Conservation (phyloP, 2,329 filamentous ascomycete species). For the Fusarium pseudoanthophilum region DNA sequence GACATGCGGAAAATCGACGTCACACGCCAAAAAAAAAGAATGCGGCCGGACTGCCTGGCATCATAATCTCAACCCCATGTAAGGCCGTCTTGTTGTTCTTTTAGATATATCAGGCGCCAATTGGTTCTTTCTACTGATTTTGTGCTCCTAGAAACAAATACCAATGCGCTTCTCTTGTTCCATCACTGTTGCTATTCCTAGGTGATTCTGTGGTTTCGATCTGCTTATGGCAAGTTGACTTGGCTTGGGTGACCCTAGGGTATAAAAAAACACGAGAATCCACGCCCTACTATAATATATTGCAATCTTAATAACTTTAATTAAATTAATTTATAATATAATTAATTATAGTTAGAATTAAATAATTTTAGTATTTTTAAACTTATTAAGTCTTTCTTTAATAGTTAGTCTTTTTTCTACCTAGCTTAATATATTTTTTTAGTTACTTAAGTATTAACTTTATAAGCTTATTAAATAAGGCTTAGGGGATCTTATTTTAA, state of each 20-base stretch:
- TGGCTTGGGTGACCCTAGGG: neutral
- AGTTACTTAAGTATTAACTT: too few species aligned
- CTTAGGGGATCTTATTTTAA: too few species aligned
- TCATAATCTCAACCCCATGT: neutral
- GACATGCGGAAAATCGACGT: slow-evolving; percentile 6
- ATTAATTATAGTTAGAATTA: too few species aligned
- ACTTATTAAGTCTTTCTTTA: too few species aligned
- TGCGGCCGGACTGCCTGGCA: neutral
- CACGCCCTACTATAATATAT: too few species aligned
- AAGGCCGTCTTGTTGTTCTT: neutral
- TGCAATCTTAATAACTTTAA: too few species aligned
- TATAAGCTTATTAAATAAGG: too few species aligned
- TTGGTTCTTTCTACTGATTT: neutral
- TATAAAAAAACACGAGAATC: too few species aligned
- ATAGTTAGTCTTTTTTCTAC: too few species aligned
- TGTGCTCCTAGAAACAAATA: neutral
- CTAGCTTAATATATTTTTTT: too few species aligned
- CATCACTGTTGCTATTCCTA: neutral
- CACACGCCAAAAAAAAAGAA: neutral
- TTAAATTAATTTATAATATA: too few species aligned
- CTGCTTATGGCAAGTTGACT: neutral
- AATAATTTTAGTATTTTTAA: too few species aligned
- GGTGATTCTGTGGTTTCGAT: neutral
- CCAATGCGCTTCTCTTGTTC: neutral
- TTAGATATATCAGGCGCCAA: neutral